Base-by-base conservation (phyloP, 2,329 filamentous ascomycete species). In the Penicillium sp. region DNA sequence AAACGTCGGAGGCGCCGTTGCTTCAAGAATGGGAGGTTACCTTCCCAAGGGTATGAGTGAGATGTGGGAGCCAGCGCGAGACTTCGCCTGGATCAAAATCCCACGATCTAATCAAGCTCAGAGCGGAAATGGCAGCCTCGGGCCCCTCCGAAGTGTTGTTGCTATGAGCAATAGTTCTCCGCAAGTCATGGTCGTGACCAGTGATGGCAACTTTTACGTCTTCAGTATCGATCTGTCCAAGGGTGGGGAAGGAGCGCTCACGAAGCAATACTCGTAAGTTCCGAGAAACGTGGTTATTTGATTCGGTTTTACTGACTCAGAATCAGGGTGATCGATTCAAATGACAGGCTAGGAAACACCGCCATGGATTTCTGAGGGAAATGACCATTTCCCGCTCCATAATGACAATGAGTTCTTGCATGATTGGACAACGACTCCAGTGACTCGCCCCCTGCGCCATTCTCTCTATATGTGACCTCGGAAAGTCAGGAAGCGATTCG, bases 161-260 rank as follows among this genome's bases (percentile, higher is more conserved):
- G 91, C 93, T 7, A 94, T 98, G 85, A 95, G 88, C 65, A 93
- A 85, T 62, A 95, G 84, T 64, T 90, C 87, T 22, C 93, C 93
- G 0, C 90, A 97, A 61, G 87, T 98, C 40, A 97, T 98, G 90
- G 88, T 97, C 0, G 90, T 96, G 11, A 98, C 93, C 0, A 96
- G 86, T 59, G 93, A 98, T 65, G 93, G 93, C 8, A 85, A 85
- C 20, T 97, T 96, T 63, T 95, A 93, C 59, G 86, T 97, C 24
- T 98, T 91, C 70, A 91, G 88, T 55, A 89, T 98, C 44, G 90
- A 98, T 66, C 81, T 98, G 74, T 90, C 95, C 59, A 87, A 87
- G 51, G 93, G 93, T 14, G 93, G 93, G 20, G 93, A 98, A 70
- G 93, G 93, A 0, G 87, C 86, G 40, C 71, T 98, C 58, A 84